Evolutionary conservation across 257 asterid species (phyloP).

Genomic region (Haberlea rhodopensis): DNA sequence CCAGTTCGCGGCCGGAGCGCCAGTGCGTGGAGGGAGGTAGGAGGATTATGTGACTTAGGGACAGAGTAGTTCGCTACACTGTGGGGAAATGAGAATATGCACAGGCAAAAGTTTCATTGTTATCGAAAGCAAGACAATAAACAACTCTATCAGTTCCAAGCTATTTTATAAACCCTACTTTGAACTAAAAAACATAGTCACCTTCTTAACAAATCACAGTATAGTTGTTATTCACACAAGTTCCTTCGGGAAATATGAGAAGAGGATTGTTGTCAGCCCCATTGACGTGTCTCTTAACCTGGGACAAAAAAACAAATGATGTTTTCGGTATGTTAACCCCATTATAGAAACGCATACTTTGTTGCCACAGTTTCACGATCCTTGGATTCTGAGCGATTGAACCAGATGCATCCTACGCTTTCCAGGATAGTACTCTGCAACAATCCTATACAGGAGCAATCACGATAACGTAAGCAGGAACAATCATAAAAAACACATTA

Average conservation of each 20-base stretch:
- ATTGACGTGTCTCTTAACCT: constrained; percentile 93
- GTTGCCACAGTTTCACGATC: constrained; percentile 93
- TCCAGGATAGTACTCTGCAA: constrained; percentile 95
- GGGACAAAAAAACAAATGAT: constrained; percentile 29
- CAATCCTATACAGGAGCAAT: constrained; percentile 48
- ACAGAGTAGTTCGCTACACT: not conserved
- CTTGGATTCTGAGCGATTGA: constrained; percentile 92
- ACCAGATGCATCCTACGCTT: constrained; percentile 98
- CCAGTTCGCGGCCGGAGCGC: no score
- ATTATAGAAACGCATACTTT: constrained; percentile 56
- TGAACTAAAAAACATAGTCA: constrained; percentile 25
- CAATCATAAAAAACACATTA: not conserved
- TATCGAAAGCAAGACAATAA: constrained; percentile 29
- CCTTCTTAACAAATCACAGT: constrained; percentile 99
- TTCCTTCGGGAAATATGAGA: constrained; percentile 98
- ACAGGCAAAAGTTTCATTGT: no score
- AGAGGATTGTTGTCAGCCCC: constrained; percentile 95
- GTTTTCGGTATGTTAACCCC: constrained; percentile 14
- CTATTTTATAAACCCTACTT: not conserved
- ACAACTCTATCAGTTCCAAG: not conserved
- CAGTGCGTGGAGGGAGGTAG: no score
- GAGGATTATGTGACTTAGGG: no score
- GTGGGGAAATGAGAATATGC: not conserved
- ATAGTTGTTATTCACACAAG: constrained; percentile 93
- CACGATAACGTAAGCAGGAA: constrained; percentile 6